phyloP scores from a whole-genome alignment of 305 asterid genomes.

The Solanum chacoense region DNA sequence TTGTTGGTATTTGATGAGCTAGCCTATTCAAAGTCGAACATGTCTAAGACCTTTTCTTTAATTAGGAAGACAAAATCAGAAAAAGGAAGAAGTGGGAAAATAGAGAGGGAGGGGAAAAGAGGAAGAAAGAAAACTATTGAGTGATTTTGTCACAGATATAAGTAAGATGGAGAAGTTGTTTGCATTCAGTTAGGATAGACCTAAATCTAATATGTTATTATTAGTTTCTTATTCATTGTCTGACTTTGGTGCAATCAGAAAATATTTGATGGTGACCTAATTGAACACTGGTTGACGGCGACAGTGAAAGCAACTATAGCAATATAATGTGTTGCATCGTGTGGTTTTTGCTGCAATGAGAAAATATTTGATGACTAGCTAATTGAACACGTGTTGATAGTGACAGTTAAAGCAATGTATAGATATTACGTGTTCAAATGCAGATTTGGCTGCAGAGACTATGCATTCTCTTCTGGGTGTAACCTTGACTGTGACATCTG shows the following conservation, averaged over 20 bases:
- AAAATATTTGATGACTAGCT: not conserved
- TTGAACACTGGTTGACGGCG: not conserved
- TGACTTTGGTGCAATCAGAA: not conserved
- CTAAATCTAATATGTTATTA: not conserved
- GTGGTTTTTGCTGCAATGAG: not conserved
- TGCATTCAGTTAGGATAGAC: not conserved
- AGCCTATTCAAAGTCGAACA: not conserved
- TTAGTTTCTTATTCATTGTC: not conserved
- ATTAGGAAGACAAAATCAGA: not conserved
- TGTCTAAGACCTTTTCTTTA: not conserved
- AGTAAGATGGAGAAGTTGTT: not conserved
- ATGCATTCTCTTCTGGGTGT: not conserved
- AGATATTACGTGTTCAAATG: not conserved
- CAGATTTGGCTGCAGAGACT: not conserved
- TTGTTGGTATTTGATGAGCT: not conserved
- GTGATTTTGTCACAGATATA: not conserved
- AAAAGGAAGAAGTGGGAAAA: not conserved
- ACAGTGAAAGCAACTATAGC: not conserved
- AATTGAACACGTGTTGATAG: not conserved
- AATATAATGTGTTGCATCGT: not conserved
- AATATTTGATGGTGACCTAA: not conserved
- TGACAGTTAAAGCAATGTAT: not conserved
- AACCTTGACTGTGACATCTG: not conserved
- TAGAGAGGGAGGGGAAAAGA: not conserved
- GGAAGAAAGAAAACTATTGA: not conserved